Evolutionary conservation across 2,329 filamentous ascomycete species (phyloP).

Genomic region (Paracoccidioides brasiliensis): DNA sequence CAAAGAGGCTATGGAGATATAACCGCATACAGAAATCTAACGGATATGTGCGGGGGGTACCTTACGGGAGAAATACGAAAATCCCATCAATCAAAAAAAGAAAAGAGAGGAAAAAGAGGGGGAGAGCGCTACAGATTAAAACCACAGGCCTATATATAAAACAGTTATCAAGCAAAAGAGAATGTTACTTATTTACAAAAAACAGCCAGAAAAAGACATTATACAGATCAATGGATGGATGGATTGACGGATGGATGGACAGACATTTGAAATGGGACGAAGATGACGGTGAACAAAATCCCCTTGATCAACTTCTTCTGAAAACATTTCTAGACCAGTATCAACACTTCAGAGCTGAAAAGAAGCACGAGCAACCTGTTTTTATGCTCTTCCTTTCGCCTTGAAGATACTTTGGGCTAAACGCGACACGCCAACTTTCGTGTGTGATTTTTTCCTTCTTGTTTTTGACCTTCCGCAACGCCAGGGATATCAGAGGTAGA

Average conservation of each 20-base stretch:
- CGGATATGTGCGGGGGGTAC: too few relatives aligned
- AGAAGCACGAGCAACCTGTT: too few relatives aligned
- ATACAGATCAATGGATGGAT: background rate
- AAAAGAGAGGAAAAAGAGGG: too few relatives aligned
- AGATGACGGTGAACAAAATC: background rate
- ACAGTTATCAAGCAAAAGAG: background rate
- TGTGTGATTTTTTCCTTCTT: background rate
- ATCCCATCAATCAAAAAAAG: too few relatives aligned
- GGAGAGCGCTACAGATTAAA: too few relatives aligned
- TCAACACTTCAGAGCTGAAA: too few relatives aligned
- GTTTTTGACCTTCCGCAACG: background rate
- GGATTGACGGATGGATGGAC: background rate
- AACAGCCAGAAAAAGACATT: background rate
- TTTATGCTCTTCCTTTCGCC: background rate
- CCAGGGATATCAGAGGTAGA: conserved; percentile 26
- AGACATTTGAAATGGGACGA: background rate
- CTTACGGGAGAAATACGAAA: too few relatives aligned
- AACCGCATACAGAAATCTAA: too few relatives aligned
- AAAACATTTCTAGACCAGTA: too few relatives aligned
- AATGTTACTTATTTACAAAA: conserved; percentile 3
- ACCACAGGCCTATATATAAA: background rate
- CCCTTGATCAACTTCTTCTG: too few relatives aligned
- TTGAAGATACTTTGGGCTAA: conserved; percentile 6
- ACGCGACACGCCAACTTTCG: conserved; percentile 12
- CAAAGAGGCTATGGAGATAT: too few relatives aligned